phyloP scores from a whole-genome alignment of 805 yeast species.

The Nakazawaea molendinolei region DNA sequence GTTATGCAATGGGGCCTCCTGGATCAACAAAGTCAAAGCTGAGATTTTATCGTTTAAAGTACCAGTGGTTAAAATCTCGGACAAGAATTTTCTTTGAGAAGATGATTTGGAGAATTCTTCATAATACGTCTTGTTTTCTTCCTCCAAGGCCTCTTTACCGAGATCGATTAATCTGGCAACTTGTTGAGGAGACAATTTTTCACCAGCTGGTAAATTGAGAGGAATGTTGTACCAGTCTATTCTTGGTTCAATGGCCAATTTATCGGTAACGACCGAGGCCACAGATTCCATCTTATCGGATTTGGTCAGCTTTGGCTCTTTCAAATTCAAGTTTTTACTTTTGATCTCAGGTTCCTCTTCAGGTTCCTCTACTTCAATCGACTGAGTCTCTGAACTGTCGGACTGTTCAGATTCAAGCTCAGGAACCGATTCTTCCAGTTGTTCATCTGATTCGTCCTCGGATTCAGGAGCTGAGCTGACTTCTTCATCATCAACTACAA shows the following conservation, averaged over 20 bases:
- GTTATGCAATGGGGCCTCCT: constrained; percentile 93
- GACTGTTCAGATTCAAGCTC: constrained; percentile 29
- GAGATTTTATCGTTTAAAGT: constrained; percentile 92
- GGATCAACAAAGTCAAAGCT: constrained; percentile 85
- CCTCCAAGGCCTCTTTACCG: constrained; percentile 59
- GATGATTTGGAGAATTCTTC: constrained; percentile 69
- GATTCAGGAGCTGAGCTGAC: constrained; percentile 16
- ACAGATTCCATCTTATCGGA: constrained; percentile 24
- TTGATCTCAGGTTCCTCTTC: constrained; percentile 25
- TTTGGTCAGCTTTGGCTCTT: constrained; percentile 13
- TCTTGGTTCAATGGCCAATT: constrained; percentile 52
- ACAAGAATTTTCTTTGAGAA: constrained; percentile 80
- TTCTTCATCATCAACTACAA: constrained; percentile 23
- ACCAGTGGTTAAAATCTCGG: constrained; percentile 86
- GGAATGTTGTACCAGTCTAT: constrained; percentile 74
- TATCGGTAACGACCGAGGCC: constrained; percentile 48
- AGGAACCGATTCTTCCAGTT: constrained; percentile 28
- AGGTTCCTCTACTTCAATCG: constrained; percentile 30
- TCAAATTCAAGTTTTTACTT: constrained; percentile 15
- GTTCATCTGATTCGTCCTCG: constrained; percentile 20
- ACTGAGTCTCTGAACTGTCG: constrained; percentile 28
- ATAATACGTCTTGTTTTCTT: constrained; percentile 65
- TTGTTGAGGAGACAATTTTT: constrained; percentile 43
- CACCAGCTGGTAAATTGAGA: constrained; percentile 26
- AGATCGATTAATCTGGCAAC: constrained; percentile 54